Conservation (phyloP, 1,284 basidiomycete genomes). For the Cutaneotrichosporon daszewskae region DNA sequence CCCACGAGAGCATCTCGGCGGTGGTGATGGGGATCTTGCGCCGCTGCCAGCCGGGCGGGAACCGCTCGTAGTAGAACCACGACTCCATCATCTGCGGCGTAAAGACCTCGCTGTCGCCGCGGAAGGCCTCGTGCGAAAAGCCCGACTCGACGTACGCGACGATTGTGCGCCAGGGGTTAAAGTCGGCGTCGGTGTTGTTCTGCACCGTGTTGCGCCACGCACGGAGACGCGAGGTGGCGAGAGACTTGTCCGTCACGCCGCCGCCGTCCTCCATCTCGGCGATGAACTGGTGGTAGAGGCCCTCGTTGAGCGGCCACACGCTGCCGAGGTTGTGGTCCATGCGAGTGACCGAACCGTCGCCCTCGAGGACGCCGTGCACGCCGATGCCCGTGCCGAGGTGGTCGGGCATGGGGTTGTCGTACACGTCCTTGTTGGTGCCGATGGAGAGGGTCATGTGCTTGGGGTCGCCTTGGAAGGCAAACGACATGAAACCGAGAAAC, state of each 20-base stretch:
- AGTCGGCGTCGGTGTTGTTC: slow-evolving; percentile 16
- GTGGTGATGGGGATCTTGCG: slow-evolving; percentile 13
- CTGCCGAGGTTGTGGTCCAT: no score
- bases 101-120: slow-evolving; percentile 8
- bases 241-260: slow-evolving; percentile 7
- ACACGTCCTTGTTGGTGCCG: slow-evolving; percentile 11
- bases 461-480: slow-evolving; percentile 34
- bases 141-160: slow-evolving; percentile 21
- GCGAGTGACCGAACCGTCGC: slow-evolving; percentile 18
- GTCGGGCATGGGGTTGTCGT: no score
- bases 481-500: slow-evolving; percentile 25
- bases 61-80: slow-evolving; percentile 17
- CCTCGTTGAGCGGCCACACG: slow-evolving; percentile 9
- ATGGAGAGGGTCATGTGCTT: slow-evolving; percentile 23
- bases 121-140: slow-evolving; percentile 11
- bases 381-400: slow-evolving; percentile 12
- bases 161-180: slow-evolving; percentile 20
- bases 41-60: slow-evolving; percentile 16
- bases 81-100: slow-evolving; percentile 10
- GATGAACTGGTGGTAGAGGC: slow-evolving; percentile 6
- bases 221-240: slow-evolving; percentile 10
- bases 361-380: slow-evolving; percentile 16
- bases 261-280: slow-evolving; percentile 2
- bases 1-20: slow-evolving; percentile 15
- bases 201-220: slow-evolving; percentile 9